phyloP scores from a whole-genome alignment of 352 stramenopile genomes.

The Aphanomyces euteiches region DNA sequence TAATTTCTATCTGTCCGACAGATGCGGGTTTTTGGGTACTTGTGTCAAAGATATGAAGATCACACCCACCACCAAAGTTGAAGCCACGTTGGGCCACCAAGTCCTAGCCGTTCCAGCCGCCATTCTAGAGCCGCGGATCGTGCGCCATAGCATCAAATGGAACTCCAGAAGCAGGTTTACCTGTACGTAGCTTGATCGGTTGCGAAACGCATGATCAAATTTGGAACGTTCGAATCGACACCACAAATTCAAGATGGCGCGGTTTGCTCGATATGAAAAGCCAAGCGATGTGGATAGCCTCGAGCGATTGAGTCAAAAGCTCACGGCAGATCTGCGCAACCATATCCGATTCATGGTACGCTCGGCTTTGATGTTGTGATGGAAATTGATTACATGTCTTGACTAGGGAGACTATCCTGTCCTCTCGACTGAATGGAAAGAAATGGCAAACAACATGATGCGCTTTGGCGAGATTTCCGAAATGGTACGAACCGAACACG shows the following conservation, averaged over 20 bases:
- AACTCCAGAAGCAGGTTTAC: too few relatives aligned
- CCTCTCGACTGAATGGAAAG: slow-evolving; percentile 82
- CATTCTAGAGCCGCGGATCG: too few relatives aligned
- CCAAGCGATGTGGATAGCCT: slow-evolving; percentile 59
- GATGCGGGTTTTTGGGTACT: too few relatives aligned
- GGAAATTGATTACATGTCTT: neutral
- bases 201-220: too few relatives aligned
- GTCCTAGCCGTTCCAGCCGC: too few relatives aligned
- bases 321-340: slow-evolving; percentile 78
- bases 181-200: too few relatives aligned
- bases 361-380: neutral
- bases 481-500: slow-evolving; percentile 46
- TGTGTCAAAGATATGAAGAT: too few relatives aligned
- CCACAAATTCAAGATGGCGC: slow-evolving; percentile 13
- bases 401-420: slow-evolving; percentile 75
- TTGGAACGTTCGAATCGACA: too few relatives aligned
- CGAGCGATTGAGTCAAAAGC: slow-evolving; percentile 80
- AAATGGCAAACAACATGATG: slow-evolving; percentile 85
- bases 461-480: slow-evolving; percentile 88
- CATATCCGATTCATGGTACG: slow-evolving; percentile 83
- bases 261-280: slow-evolving; percentile 32
- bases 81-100: too few relatives aligned
- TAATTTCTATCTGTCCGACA: too few relatives aligned
- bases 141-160: too few relatives aligned
- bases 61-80: too few relatives aligned